Evolutionary conservation across 2,329 filamentous ascomycete genomes (phyloP).

Genomic region (Fusarium nisikadoi): DNA sequence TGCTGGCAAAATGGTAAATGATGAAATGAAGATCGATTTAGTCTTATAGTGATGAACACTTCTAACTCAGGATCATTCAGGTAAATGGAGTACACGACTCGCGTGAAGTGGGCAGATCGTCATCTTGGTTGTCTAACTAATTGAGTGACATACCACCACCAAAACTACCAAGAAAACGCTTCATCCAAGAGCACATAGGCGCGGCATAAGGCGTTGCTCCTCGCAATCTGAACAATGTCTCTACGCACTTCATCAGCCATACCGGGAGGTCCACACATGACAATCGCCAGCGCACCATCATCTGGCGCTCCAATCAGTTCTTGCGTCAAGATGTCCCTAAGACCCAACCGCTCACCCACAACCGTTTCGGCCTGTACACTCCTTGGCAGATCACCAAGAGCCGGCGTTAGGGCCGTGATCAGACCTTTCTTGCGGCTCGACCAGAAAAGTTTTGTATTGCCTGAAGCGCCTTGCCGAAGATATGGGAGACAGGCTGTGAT

Average conservation of each 20-base stretch:
- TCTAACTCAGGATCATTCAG: neutral
- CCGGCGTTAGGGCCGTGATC: constrained; percentile 18
- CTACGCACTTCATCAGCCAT: constrained; percentile 47
- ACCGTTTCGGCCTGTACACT: constrained; percentile 37
- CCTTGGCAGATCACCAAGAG: constrained; percentile 22
- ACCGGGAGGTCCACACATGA: constrained; percentile 45
- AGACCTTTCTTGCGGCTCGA: constrained; percentile 37
- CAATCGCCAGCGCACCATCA: constrained; percentile 37
- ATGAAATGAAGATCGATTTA: constrained; percentile 1
- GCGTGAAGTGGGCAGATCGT: neutral
- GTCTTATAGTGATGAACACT: neutral
- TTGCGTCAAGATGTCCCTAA: constrained; percentile 35
- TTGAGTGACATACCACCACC: neutral
- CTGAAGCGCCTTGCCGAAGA: constrained; percentile 23
- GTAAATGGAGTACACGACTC: neutral
- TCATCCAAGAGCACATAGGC: constrained; percentile 44
- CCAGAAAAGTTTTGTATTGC: constrained; percentile 42
- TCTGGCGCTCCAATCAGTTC: constrained; percentile 27
- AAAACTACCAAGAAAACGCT: constrained; percentile 43
- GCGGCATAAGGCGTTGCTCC: constrained; percentile 22
- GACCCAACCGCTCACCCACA: constrained; percentile 38
- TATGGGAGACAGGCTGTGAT: constrained; percentile 47
- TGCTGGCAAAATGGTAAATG: neutral
- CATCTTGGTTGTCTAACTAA: neutral
- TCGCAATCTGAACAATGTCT: constrained; percentile 37